Evolutionary conservation across 108 stramenopile genomes (phyloP).

Genomic region (Phaeodactylum tricornutum): DNA sequence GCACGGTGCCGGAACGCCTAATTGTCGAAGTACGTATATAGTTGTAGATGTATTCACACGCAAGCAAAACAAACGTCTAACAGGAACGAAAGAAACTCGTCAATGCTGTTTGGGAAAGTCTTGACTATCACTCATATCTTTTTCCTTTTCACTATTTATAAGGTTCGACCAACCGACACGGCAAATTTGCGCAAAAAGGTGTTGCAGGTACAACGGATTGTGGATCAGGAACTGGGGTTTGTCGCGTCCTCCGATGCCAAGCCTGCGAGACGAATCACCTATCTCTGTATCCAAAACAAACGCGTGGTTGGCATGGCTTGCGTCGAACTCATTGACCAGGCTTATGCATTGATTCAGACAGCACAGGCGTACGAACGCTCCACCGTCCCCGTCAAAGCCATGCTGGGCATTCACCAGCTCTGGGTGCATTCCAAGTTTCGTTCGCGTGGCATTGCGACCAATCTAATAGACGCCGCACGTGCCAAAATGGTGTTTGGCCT

Average conservation of each 20-base stretch:
- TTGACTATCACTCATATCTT: constrained; percentile 1
- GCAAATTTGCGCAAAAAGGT: constrained; percentile 31
- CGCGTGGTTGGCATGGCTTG: constrained; percentile 46
- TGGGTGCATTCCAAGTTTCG: constrained; percentile 60
- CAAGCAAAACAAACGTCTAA: too few species aligned
- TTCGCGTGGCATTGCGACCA: constrained; percentile 10
- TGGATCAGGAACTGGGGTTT: constrained; percentile 55
- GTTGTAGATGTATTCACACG: too few species aligned
- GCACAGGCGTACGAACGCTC: constrained; percentile 1
- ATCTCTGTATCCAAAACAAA: constrained; percentile 49
- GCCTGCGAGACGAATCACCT: constrained; percentile 1
- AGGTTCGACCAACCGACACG: constrained; percentile 35
- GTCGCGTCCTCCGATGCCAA: constrained; percentile 4
- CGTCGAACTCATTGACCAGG: constrained; percentile 41
- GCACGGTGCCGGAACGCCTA: too few species aligned
- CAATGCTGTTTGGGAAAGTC: too few species aligned
- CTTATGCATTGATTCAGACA: constrained; percentile 24
- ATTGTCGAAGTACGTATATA: constrained; percentile 8
- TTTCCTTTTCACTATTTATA: constrained; percentile 10
- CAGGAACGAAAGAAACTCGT: not conserved
- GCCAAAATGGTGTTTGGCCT: constrained; percentile 55
- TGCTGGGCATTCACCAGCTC: constrained; percentile 61
- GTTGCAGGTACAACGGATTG: constrained; percentile 30
- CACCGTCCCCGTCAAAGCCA: constrained; percentile 27
- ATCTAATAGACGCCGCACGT: constrained; percentile 35